Conservation (phyloP, 148 eudicot species). For the Camellia granthamiana region DNA sequence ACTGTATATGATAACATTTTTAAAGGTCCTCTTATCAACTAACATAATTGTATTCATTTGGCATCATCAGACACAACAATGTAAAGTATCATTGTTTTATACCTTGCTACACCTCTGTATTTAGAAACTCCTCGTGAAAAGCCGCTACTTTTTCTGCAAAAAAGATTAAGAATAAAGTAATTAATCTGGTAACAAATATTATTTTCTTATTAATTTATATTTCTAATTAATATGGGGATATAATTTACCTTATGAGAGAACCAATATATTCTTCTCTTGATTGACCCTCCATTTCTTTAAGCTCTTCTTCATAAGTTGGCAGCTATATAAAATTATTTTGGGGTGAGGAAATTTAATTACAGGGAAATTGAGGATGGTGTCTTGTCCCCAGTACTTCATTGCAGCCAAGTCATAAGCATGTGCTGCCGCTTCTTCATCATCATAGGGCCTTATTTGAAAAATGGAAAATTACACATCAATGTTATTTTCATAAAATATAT, state of each 20-base stretch:
- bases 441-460: constrained; percentile 62
- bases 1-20: not conserved
- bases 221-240: not conserved
- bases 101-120: constrained; percentile 98
- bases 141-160: constrained; percentile 77
- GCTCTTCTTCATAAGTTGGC: constrained; percentile 55
- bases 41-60: no score
- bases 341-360: constrained; percentile 28
- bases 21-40: not conserved
- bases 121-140: constrained; percentile 93
- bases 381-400: constrained; percentile 83
- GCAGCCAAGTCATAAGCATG: constrained; percentile 93
- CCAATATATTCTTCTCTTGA: constrained; percentile 88
- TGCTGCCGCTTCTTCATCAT: constrained; percentile 83
- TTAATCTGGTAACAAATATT: not conserved
- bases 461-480: no score
- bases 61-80: no score
- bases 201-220: no score
- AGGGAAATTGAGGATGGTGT: constrained; percentile 68
- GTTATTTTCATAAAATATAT: no score
- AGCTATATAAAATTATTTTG: constrained; percentile 24
- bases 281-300: constrained; percentile 66
- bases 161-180: not conserved
- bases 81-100: constrained; percentile 5
- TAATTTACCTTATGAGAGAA: constrained; percentile 54